phyloP scores from a whole-genome alignment of 1,284 basidiomycete genomes.

The Malassezia psittaci region DNA sequence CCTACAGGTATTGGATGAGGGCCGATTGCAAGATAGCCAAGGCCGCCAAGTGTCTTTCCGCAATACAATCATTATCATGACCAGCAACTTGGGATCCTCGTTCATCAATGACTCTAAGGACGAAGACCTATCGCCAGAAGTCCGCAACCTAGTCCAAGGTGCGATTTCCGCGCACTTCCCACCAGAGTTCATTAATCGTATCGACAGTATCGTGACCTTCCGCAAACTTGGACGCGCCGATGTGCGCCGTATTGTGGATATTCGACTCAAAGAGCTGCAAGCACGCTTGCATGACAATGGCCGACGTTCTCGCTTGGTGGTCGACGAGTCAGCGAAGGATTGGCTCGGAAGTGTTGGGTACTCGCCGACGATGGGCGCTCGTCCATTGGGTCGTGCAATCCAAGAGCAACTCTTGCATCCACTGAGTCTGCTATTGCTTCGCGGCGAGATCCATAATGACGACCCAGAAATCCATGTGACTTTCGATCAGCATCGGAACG shows the following conservation, averaged over 20 bases:
- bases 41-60: slow-evolving; percentile 44
- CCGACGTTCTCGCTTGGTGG: slow-evolving; percentile 66
- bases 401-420: slow-evolving; percentile 89
- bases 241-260: slow-evolving; percentile 53
- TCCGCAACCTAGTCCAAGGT: slow-evolving; percentile 49
- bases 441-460: slow-evolving; percentile 70
- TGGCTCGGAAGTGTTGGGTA: slow-evolving; percentile 60
- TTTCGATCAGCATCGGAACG: slow-evolving; percentile 75
- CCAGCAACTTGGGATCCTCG: slow-evolving; percentile 53
- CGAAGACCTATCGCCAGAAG: slow-evolving; percentile 51
- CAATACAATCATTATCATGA: slow-evolving; percentile 50
- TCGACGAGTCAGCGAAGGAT: slow-evolving; percentile 67
- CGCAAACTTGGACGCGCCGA: slow-evolving; percentile 51
- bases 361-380: slow-evolving; percentile 53
- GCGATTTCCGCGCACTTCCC: slow-evolving; percentile 53
- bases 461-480: slow-evolving; percentile 62
- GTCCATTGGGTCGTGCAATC: slow-evolving; percentile 82
- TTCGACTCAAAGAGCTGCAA: slow-evolving; percentile 56
- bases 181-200: slow-evolving; percentile 55
- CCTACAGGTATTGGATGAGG: slow-evolving; percentile 81
- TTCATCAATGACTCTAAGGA: slow-evolving; percentile 53
- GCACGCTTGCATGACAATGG: slow-evolving; percentile 62
- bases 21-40: slow-evolving; percentile 62
- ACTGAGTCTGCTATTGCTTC: slow-evolving; percentile 73
- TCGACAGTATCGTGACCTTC: slow-evolving; percentile 54